Evolutionary conservation across 805 yeast species (phyloP).

Genomic region (Torulaspora delbrueckii): DNA sequence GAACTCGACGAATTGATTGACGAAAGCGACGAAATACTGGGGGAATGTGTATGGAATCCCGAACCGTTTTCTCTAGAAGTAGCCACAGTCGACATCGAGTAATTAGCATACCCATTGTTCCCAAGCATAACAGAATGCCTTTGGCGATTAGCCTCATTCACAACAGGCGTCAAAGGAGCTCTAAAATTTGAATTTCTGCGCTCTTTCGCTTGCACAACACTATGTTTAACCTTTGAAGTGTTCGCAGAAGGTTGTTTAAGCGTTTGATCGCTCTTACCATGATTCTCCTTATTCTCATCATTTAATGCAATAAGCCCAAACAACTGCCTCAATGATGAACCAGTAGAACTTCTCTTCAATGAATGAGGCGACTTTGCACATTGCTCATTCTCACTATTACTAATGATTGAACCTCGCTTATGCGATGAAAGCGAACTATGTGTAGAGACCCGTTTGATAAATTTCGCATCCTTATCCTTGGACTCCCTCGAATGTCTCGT

Average conservation of each 20-base stretch:
- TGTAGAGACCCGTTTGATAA: constrained; percentile 13
- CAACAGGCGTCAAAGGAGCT: constrained; percentile 15
- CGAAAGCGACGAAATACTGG: constrained; percentile 23
- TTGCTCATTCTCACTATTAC: constrained; percentile 7
- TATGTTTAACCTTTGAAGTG: neutral
- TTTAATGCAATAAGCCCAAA: constrained; percentile 26
- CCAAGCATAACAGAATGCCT: constrained; percentile 12
- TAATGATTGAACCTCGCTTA: constrained; percentile 16
- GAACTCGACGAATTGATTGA: constrained; percentile 14
- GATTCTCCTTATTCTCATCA: constrained; percentile 25
- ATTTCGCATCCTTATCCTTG: constrained; percentile 14
- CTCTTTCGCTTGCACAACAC: constrained; percentile 4
- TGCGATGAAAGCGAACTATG: constrained; percentile 17
- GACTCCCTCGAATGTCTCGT: constrained; percentile 6
- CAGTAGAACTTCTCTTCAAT: constrained; percentile 30
- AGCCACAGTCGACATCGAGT: neutral
- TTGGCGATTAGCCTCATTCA: constrained; percentile 12
- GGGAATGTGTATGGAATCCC: constrained; percentile 14
- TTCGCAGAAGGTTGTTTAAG: constrained; percentile 10
- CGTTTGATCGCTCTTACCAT: constrained; percentile 3
- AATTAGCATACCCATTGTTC: constrained; percentile 5
- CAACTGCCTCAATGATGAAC: constrained; percentile 32
- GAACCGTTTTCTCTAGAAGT: constrained; percentile 2
- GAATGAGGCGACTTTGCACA: constrained; percentile 11
- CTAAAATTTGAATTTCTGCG: constrained; percentile 15